Conservation (phyloP, 768 basidiomycete species). For the Ephemerocybe angulata region DNA sequence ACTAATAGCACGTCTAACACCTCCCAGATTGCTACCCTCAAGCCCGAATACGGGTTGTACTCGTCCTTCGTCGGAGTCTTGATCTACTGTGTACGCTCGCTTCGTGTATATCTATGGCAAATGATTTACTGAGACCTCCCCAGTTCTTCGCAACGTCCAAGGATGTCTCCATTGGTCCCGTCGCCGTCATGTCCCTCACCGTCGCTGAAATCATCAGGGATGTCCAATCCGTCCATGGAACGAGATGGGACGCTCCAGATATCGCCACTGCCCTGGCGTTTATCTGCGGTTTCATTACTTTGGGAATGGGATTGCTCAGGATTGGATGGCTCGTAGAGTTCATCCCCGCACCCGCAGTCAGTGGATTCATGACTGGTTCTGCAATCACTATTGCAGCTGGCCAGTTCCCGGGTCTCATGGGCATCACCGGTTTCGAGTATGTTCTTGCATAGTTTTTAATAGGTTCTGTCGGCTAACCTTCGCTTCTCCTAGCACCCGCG, state of each 20-base stretch:
- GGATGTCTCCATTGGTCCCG: conserved; percentile 98
- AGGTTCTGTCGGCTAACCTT: conserved; percentile 5
- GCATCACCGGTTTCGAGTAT: conserved; percentile 79
- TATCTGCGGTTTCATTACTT: conserved; percentile 86
- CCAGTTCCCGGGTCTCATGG: conserved; percentile 88
- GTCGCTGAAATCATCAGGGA: conserved; percentile 74
- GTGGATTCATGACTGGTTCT: conserved; percentile 97
- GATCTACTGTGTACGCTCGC: conserved; percentile 67
- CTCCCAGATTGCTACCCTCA: conserved; percentile 73
- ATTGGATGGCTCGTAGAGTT: conserved; percentile 95
- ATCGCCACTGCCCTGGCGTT: conserved; percentile 87
- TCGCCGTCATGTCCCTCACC: conserved; percentile 96
- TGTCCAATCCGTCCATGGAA: conserved; percentile 52
- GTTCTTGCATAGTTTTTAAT: conserved; percentile 19
- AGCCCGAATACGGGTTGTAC: conserved; percentile 87
- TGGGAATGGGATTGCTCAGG: conserved; percentile 84
- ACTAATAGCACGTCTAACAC: neutral
- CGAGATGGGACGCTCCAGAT: conserved; percentile 58
- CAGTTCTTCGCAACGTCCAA: conserved; percentile 96
- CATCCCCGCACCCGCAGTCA: conserved; percentile 81
- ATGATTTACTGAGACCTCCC: neutral
- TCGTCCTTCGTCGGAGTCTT: conserved; percentile 88
- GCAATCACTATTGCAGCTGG: conserved; percentile 87
- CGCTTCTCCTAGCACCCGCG: conserved; percentile 71
- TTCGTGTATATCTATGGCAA: neutral